Percentiles rank a stretch among this genome's conserved stretches.
These are phyloP conservation scores for Pythium volutum DNA, from an alignment of 352 stramenopile species.

Conservation along the genomic window DNA sequence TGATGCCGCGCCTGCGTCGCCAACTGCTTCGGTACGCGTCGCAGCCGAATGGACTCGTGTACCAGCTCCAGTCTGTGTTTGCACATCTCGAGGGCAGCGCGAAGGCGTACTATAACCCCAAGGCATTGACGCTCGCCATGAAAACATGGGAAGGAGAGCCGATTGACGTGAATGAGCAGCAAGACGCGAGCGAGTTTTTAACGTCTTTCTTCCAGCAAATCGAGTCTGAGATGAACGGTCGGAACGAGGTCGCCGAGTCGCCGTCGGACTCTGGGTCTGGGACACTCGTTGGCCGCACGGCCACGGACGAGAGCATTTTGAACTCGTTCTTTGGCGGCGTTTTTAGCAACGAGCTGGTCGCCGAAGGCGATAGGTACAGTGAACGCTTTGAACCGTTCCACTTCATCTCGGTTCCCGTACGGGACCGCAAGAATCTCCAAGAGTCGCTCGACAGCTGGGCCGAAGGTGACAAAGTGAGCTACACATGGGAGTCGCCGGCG, in stretches of 20 bases:
- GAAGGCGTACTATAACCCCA: slow-evolving; percentile 84
- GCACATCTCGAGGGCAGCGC: slow-evolving; percentile 85
- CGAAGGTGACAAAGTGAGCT: slow-evolving; percentile 88
- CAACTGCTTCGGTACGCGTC: slow-evolving; percentile 65
- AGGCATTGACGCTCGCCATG: slow-evolving; percentile 71
- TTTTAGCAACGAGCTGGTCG: slow-evolving; percentile 91
- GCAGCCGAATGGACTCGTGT: slow-evolving; percentile 50
- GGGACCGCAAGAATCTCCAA: slow-evolving; percentile 82
- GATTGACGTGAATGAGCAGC: slow-evolving; percentile 89
- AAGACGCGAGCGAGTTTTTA: slow-evolving; percentile 93
- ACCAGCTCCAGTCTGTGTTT: slow-evolving; percentile 90
- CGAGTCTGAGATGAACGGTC: slow-evolving; percentile 87
- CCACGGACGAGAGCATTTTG: slow-evolving; percentile 77
- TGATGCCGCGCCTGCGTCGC: slow-evolving; percentile 89
- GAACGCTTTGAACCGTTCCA: slow-evolving; percentile 90
- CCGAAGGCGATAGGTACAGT: slow-evolving; percentile 83
- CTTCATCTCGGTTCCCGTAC: slow-evolving; percentile 88
- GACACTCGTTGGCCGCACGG: neutral
- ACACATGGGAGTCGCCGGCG: slow-evolving; percentile 76
- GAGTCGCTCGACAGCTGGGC: slow-evolving; percentile 87
- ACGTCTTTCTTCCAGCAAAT: slow-evolving; percentile 93
- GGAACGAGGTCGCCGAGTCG: slow-evolving; percentile 17
- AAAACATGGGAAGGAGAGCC: slow-evolving; percentile 88
- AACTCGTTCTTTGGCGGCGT: slow-evolving; percentile 87
- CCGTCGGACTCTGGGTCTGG: neutral